phyloP scores from a whole-genome alignment of 345 rosid genomes.

The Erodium maritimum region DNA sequence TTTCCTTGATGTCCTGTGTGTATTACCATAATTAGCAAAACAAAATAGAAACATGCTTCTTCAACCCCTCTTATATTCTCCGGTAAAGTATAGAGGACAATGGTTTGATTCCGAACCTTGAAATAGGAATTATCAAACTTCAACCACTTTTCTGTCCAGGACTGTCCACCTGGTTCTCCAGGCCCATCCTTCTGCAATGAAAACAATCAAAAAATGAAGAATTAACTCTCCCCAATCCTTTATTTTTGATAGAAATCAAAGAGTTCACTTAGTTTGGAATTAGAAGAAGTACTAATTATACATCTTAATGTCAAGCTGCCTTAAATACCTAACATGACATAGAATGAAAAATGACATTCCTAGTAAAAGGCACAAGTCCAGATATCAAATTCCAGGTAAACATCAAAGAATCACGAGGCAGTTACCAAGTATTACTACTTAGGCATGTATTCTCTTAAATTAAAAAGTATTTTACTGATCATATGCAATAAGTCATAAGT shows the following conservation, averaged over 20 bases:
- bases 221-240: background rate
- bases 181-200: constrained; percentile 77
- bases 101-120: constrained; percentile 44
- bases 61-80: background rate
- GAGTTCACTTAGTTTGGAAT: too few relatives aligned
- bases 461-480: too few relatives aligned
- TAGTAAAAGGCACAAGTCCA: background rate
- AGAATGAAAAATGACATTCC: background rate
- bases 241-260: background rate
- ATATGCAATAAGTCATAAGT: too few relatives aligned
- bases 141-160: constrained; percentile 94
- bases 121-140: constrained; percentile 92
- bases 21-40: background rate
- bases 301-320: background rate
- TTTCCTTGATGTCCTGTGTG: constrained; percentile 66
- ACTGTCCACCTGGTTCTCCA: constrained; percentile 96
- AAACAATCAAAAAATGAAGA: background rate
- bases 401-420: background rate
- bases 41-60: background rate
- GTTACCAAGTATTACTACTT: background rate
- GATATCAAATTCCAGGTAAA: background rate
- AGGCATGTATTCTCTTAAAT: too few relatives aligned
- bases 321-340: background rate
- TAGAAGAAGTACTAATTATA: too few relatives aligned
- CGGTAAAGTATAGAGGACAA: background rate